phyloP scores from a whole-genome alignment of 148 eudicot species.

The Cornus kousa region DNA sequence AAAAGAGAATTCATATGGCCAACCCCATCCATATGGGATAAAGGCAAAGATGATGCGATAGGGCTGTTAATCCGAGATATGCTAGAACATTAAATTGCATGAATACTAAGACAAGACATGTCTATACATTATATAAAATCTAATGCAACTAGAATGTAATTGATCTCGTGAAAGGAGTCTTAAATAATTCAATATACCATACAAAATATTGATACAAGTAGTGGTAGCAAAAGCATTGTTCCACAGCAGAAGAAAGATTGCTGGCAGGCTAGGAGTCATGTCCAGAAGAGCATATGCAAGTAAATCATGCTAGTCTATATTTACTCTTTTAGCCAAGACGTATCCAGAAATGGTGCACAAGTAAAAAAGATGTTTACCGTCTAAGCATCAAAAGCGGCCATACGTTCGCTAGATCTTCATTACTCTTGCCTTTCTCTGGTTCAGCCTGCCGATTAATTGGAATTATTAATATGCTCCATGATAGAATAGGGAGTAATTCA shows the following conservation, averaged over 20 bases:
- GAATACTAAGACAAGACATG: not conserved
- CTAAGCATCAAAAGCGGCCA: constrained; percentile 89
- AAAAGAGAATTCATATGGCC: no score
- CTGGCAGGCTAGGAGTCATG: not conserved
- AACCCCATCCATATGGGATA: no score
- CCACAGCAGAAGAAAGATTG: not conserved
- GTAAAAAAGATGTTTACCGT: constrained; percentile 34
- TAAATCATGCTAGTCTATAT: not conserved
- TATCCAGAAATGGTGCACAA: not conserved
- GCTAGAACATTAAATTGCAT: not conserved
- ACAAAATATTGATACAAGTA: not conserved
- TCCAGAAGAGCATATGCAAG: not conserved
- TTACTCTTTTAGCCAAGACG: not conserved
- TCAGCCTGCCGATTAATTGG: constrained; percentile 38
- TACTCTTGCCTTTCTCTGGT: constrained; percentile 32
- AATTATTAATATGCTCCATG: constrained; percentile 4
- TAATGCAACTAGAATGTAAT: not conserved
- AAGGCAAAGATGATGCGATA: not conserved
- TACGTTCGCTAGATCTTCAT: constrained; percentile 47
- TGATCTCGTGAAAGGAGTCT: not conserved
- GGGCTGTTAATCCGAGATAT: not conserved
- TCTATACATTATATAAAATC: not conserved
- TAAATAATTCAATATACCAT: not conserved
- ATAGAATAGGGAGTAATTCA: not conserved
- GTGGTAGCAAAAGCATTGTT: not conserved